Evolutionary conservation across 768 basidiomycete genomes (phyloP).

Genomic region (Trametes elegans): DNA sequence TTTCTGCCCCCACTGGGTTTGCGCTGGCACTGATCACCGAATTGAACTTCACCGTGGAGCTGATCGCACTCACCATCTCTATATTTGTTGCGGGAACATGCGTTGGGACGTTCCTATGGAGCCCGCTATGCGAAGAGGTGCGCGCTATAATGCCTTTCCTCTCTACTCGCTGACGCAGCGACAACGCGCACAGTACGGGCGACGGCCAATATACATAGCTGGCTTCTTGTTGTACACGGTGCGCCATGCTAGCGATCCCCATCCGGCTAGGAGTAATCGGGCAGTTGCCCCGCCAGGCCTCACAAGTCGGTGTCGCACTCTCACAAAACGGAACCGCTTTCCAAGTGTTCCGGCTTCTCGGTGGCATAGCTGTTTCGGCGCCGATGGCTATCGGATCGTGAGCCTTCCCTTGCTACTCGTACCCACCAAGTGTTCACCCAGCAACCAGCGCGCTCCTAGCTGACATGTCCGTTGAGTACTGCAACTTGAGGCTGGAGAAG

Average conservation of each 20-base stretch:
- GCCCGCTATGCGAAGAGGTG: conserved; percentile 41
- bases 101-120: conserved; percentile 56
- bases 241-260: too few species aligned
- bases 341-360: conserved; percentile 31
- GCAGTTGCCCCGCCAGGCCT: not conserved
- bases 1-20: conserved; percentile 51
- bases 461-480: not conserved
- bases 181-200: conserved; percentile 45
- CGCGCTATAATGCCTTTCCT: too few species aligned
- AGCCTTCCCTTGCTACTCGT: not conserved
- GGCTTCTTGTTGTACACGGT: conserved; percentile 54
- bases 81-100: conserved; percentile 45
- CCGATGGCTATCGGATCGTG: conserved; percentile 59
- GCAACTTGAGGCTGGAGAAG: too few species aligned
- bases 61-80: conserved; percentile 42
- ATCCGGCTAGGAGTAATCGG: too few species aligned
- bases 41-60: conserved; percentile 47
- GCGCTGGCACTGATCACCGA: conserved; percentile 39
- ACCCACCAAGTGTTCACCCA: not conserved
- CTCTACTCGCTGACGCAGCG: too few species aligned
- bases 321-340: not conserved
- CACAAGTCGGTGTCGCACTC: not conserved
- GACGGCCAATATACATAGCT: conserved; percentile 55
- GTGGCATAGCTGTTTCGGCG: conserved; percentile 61
- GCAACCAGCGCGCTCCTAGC: not conserved